Percentiles rank a stretch among this genome's conserved stretches.
These are phyloP conservation scores for Xylaria bambusicola DNA, from an alignment of 495 filamentous ascomycete species.

Conservation along the genomic window DNA sequence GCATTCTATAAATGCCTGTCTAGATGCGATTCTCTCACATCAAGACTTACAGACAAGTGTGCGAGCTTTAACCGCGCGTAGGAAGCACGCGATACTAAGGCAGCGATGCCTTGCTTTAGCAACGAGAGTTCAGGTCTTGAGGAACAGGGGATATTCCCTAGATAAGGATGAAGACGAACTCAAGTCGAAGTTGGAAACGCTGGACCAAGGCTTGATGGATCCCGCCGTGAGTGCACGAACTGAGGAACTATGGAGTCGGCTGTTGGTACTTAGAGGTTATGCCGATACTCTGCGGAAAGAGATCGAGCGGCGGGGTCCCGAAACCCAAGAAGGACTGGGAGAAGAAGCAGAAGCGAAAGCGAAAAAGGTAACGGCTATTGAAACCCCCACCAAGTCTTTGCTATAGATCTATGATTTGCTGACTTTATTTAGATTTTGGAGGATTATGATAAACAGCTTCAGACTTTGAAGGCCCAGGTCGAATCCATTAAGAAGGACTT, in stretches of 20 bases:
- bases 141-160: slow-evolving; percentile 90
- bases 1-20: slow-evolving; percentile 84
- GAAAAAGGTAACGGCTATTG: slow-evolving; percentile 87
- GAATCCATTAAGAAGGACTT: slow-evolving; percentile 77
- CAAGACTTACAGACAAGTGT: slow-evolving; percentile 83
- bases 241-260: slow-evolving; percentile 96
- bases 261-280: slow-evolving; percentile 81
- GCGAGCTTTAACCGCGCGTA: slow-evolving; percentile 74
- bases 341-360: slow-evolving; percentile 78
- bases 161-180: slow-evolving; percentile 89
- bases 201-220: slow-evolving; percentile 79
- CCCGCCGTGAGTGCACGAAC: slow-evolving; percentile 77
- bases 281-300: slow-evolving; percentile 77
- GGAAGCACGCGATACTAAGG: slow-evolving; percentile 77
- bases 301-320: slow-evolving; percentile 63
- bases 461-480: slow-evolving; percentile 80
- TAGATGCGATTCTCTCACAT: slow-evolving; percentile 74
- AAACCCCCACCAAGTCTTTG: too few species aligned
- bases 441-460: slow-evolving; percentile 85
- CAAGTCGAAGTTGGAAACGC: slow-evolving; percentile 73
- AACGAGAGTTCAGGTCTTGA: slow-evolving; percentile 86
- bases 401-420: not conserved
- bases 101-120: slow-evolving; percentile 83
- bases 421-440: slow-evolving; percentile 68
- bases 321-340: slow-evolving; percentile 61